These are phyloP conservation scores for Coniella vitis DNA, from an alignment of 2,329 filamentous ascomycete genomes.

Conservation along the genomic window DNA sequence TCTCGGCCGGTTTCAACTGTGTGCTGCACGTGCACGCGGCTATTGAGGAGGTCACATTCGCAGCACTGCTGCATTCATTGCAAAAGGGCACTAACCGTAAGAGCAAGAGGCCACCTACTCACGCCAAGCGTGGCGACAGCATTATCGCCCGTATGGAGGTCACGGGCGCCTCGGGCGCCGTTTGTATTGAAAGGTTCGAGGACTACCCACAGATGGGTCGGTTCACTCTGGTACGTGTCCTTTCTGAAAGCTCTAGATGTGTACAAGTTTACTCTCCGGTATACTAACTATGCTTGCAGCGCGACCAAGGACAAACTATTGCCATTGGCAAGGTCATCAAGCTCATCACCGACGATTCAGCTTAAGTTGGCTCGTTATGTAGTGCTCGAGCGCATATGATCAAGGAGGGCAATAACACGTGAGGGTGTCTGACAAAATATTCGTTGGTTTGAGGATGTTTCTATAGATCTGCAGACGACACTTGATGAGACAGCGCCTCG, in stretches of 20 bases:
- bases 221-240: conserved; percentile 66
- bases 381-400: not conserved
- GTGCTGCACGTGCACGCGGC: conserved; percentile 96
- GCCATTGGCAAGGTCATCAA: conserved; percentile 99
- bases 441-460: not conserved
- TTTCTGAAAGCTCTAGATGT: conserved; percentile 5
- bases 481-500: too few relatives aligned
- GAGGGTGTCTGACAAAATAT: not conserved
- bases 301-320: conserved; percentile 84
- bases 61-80: conserved; percentile 80
- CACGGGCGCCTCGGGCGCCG: conserved; percentile 73
- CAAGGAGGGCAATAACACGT: not conserved
- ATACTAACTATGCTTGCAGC: conserved; percentile 20
- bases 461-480: too few relatives aligned
- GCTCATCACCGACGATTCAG: conserved; percentile 47
- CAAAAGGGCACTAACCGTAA: conserved; percentile 91
- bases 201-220: conserved; percentile 92
- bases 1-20: conserved; percentile 94
- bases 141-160: conserved; percentile 92
- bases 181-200: conserved; percentile 92
- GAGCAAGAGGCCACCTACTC: conserved; percentile 88
- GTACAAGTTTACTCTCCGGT: not conserved
- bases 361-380: conserved; percentile 14
- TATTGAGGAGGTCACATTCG: conserved; percentile 94
- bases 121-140: conserved; percentile 72